A percentile compares a stretch with the other conserved stretches of the same genome.
Conservation (phyloP, 176 grass and related monocot genomes). For the Aegilops longissima region DNA sequence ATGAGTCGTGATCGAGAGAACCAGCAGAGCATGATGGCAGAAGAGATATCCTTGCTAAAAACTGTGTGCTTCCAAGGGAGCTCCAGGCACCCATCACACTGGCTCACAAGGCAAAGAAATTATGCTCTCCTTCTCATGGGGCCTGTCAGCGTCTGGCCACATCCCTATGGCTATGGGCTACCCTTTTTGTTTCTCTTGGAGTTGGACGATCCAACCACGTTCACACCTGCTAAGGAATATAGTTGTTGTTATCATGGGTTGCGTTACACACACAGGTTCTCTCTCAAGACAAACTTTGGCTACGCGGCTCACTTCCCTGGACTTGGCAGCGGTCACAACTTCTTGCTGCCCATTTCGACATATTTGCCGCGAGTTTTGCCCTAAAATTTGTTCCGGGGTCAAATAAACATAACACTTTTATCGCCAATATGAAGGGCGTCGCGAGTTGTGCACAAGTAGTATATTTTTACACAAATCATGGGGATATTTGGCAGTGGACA, state of each 20-base stretch:
- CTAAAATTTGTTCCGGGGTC: background rate
- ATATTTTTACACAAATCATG: background rate
- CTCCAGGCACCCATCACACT: constrained; percentile 24
- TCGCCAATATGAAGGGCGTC: background rate
- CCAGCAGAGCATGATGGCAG: constrained; percentile 23
- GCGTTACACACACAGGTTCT: background rate
- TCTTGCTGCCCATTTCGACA: background rate
- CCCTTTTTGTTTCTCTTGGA: constrained; percentile 11
- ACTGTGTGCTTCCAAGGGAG: constrained; percentile 24
- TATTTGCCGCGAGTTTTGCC: background rate
- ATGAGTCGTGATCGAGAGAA: constrained; percentile 18
- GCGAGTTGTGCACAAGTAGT: background rate
- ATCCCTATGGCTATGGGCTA: background rate
- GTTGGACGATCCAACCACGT: background rate
- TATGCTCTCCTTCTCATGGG: constrained; percentile 29
- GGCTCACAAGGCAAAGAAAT: constrained; percentile 41
- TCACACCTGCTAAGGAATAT: constrained; percentile 26
- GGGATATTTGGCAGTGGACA: background rate
- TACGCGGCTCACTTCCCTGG: no score
- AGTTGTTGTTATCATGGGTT: constrained; percentile 23
- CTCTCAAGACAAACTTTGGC: background rate
- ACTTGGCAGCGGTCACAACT: background rate
- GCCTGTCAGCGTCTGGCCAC: constrained; percentile 16
- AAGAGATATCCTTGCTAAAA: constrained; percentile 38
- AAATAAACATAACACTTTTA: background rate